Percentiles rank a stretch among this genome's conserved stretches.
These are phyloP conservation scores for Arthroderma sp. DNA, from an alignment of 2,329 filamentous ascomycete genomes.

Conservation along the genomic window DNA sequence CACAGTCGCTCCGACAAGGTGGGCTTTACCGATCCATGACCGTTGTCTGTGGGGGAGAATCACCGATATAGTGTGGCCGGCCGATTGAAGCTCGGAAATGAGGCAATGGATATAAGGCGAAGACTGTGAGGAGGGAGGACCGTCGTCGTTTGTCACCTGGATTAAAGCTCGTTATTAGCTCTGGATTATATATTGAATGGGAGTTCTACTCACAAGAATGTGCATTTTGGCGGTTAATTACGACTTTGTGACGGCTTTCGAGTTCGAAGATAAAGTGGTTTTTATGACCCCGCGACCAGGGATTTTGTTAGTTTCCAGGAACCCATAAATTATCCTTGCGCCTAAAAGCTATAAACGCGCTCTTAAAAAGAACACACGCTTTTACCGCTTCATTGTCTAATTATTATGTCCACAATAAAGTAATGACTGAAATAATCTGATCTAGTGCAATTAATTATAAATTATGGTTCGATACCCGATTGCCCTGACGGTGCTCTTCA, in stretches of 20 bases:
- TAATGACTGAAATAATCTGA: too few relatives aligned
- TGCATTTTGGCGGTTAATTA: conserved; percentile 28
- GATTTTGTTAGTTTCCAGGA: too few relatives aligned
- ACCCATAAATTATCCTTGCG: too few relatives aligned
- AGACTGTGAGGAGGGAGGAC: conserved; percentile 62
- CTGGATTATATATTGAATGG: not conserved
- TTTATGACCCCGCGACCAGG: too few relatives aligned
- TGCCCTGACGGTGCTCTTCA: too few relatives aligned
- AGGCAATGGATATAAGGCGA: conserved; percentile 71
- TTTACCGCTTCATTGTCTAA: too few relatives aligned
- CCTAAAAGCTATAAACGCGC: conserved; percentile 7
- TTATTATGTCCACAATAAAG: too few relatives aligned
- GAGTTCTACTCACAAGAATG: conserved; percentile 33
- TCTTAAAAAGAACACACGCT: conserved; percentile 8
- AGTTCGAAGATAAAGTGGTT: too few relatives aligned
- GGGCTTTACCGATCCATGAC: conserved; percentile 97
- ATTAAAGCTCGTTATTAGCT: conserved; percentile 9
- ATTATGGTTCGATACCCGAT: too few relatives aligned
- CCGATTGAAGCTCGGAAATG: conserved; percentile 53
- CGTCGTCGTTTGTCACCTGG: conserved; percentile 57
- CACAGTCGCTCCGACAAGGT: conserved; percentile 81
- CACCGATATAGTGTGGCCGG: conserved; percentile 80
- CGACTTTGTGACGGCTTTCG: too few relatives aligned
- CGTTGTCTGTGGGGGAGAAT: conserved; percentile 82
- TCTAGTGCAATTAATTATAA: too few relatives aligned